phyloP scores from a whole-genome alignment of 768 basidiomycete species.

The Kwoniella pini region DNA sequence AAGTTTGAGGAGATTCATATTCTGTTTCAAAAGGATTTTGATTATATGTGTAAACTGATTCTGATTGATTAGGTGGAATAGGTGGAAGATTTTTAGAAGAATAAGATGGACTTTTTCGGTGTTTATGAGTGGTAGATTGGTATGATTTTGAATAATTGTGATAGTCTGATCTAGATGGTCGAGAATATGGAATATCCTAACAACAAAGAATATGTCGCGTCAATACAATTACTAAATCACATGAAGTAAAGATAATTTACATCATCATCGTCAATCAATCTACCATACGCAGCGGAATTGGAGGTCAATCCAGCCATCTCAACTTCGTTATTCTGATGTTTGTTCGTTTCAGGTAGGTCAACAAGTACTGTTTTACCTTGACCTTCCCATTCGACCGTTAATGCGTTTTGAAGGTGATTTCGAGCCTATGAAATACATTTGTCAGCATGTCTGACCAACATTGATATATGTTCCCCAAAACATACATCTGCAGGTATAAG shows the following conservation, averaged over 20 bases:
- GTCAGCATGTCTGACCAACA: background rate
- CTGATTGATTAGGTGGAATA: background rate
- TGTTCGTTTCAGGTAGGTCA: slow-evolving; percentile 27
- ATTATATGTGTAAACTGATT: background rate
- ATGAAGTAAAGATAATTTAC: too few species aligned
- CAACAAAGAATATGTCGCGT: background rate
- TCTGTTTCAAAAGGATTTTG: slow-evolving; percentile 20
- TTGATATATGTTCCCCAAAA: background rate
- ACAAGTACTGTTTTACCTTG: slow-evolving; percentile 46
- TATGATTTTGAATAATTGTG: background rate
- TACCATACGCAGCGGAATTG: slow-evolving; percentile 27
- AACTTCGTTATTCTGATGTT: slow-evolving; percentile 24
- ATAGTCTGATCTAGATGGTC: slow-evolving; percentile 1
- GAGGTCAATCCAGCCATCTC: slow-evolving; percentile 40
- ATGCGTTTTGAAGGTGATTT: slow-evolving; percentile 40
- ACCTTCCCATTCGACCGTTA: slow-evolving; percentile 49
- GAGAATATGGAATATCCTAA: background rate
- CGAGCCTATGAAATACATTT: slow-evolving; percentile 25
- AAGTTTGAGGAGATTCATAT: slow-evolving; percentile 17
- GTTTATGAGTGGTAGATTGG: slow-evolving; percentile 2
- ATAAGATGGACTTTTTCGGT: slow-evolving; percentile 10
- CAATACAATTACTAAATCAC: too few species aligned
- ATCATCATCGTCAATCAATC: slow-evolving; percentile 39
- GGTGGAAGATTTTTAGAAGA: slow-evolving; percentile 17
- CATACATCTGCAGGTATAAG: slow-evolving; percentile 33